Evolutionary conservation across 768 basidiomycete genomes (phyloP).

Genomic region (Serendipita indica): DNA sequence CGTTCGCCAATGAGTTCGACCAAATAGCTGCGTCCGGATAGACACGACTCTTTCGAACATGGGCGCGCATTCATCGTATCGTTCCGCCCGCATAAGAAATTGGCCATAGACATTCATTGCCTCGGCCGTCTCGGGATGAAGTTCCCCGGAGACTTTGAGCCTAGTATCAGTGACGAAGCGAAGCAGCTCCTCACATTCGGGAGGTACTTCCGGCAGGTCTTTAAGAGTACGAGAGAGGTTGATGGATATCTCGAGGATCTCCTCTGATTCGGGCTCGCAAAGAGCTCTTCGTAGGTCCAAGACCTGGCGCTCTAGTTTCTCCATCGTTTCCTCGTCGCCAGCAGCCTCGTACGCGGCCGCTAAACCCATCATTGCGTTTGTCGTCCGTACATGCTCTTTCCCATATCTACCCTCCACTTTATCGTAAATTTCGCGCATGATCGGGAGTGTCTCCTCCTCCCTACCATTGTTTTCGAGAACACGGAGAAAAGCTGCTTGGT

Average conservation of each 20-base stretch:
- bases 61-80: neutral
- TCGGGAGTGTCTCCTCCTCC: neutral
- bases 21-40: neutral
- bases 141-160: neutral
- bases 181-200: neutral
- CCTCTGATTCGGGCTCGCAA: neutral
- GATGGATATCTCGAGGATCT: neutral
- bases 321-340: neutral
- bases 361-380: neutral
- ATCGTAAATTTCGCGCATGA: neutral
- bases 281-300: neutral
- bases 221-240: neutral
- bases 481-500: neutral
- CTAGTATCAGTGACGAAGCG: neutral
- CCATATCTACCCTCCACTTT: neutral
- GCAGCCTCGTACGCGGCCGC: neutral
- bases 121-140: neutral
- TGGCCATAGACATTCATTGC: neutral
- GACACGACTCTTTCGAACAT: neutral
- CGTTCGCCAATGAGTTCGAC: neutral
- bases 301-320: neutral
- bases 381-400: neutral
- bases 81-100: neutral
- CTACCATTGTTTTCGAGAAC: neutral
- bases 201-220: neutral